phyloP scores from a whole-genome alignment of 345 rosid genomes.

The Raphanus raphanistrum region DNA sequence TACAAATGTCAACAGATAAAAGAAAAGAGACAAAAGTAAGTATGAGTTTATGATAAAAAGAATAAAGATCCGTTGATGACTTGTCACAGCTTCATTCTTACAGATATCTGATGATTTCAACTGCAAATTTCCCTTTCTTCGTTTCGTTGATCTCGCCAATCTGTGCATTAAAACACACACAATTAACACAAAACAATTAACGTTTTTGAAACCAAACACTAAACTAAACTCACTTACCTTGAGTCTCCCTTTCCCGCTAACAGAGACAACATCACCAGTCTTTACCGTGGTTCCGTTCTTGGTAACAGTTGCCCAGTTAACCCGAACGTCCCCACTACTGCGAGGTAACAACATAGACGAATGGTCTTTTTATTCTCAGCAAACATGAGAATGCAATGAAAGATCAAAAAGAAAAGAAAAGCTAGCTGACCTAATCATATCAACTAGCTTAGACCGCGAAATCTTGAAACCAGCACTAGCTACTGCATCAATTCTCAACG shows the following conservation, averaged over 20 bases:
- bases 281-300: constrained; percentile 72
- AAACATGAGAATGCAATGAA: constrained; percentile 10
- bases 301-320: constrained; percentile 74
- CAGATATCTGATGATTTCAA: constrained; percentile 74
- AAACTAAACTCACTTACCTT: constrained; percentile 47
- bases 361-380: not conserved
- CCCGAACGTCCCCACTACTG: constrained; percentile 77
- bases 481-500: constrained; percentile 86
- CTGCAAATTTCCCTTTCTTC: constrained; percentile 74
- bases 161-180: constrained; percentile 36
- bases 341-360: not conserved
- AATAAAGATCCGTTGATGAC: not conserved
- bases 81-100: constrained; percentile 45
- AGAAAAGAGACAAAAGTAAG: not conserved
- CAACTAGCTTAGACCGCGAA: constrained; percentile 79
- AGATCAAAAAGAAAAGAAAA: not conserved
- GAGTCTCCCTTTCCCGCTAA: constrained; percentile 85
- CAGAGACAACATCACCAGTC: constrained; percentile 83
- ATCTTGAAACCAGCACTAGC: constrained; percentile 99
- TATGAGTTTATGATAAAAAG: not conserved
- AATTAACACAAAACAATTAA: not conserved
- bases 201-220: constrained; percentile 1
- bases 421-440: constrained; percentile 65
- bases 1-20: constrained; percentile 1
- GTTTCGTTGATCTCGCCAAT: constrained; percentile 79